A percentile compares a stretch with the other conserved stretches of the same genome.
Evolutionary conservation across 2,329 filamentous ascomycete species (phyloP).

Genomic region (Metarhizium robertsii): DNA sequence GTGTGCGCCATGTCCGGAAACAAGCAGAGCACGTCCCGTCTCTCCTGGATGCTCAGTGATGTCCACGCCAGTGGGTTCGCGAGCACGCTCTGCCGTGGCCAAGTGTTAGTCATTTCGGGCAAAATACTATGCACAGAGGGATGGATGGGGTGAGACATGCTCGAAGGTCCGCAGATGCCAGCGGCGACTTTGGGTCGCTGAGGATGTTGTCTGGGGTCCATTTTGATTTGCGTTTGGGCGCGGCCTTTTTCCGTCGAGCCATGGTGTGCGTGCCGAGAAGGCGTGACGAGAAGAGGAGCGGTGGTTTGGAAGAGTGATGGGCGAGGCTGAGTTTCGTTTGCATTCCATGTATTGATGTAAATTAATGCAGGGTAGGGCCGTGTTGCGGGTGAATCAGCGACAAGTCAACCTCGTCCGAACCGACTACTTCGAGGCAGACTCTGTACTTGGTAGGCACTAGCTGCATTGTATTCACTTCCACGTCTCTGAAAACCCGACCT

Average conservation of each 20-base stretch:
- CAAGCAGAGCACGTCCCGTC: conserved; percentile 25
- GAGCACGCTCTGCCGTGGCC: conserved; percentile 22
- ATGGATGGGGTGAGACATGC: conserved; percentile 13
- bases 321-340: neutral
- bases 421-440: neutral
- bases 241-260: neutral
- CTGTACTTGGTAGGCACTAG: conserved; percentile 56
- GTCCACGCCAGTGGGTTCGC: conserved; percentile 30
- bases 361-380: neutral
- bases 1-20: conserved; percentile 30
- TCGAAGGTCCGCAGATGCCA: conserved; percentile 28
- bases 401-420: too few relatives aligned
- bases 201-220: conserved; percentile 27
- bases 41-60: conserved; percentile 22
- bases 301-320: neutral
- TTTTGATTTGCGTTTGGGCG: conserved; percentile 17
- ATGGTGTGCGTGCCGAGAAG: neutral
- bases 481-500: too few relatives aligned
- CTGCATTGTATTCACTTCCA: conserved; percentile 29
- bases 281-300: neutral
- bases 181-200: conserved; percentile 26
- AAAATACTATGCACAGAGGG: neutral
- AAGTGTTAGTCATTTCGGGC: neutral
- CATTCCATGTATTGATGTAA: neutral
- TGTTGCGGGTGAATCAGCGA: neutral